Evolutionary conservation across 139 green algal genomes (phyloP).

Genomic region (Nannochloris sp.): DNA sequence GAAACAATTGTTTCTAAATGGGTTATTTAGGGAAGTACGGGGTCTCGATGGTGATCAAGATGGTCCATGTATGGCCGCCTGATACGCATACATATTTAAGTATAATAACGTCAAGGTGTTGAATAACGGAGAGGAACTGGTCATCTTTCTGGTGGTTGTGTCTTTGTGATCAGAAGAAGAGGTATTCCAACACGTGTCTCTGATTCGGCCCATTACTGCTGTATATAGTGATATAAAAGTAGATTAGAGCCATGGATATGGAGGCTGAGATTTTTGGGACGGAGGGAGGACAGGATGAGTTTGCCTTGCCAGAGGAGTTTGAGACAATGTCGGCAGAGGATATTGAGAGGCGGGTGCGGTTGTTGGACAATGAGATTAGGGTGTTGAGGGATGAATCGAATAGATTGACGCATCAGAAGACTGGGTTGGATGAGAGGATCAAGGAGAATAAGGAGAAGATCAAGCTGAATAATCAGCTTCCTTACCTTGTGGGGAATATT

Average conservation of each 20-base stretch:
- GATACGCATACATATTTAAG: too few relatives aligned
- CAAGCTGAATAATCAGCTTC: constrained; percentile 99
- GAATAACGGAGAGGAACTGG: too few relatives aligned
- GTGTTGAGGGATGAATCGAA: constrained; percentile 90
- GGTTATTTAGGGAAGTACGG: too few relatives aligned
- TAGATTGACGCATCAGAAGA: constrained; percentile 76
- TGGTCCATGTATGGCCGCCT: too few relatives aligned
- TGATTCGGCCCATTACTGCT: too few relatives aligned
- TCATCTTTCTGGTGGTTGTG: too few relatives aligned
- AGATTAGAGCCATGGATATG: constrained; percentile 5
- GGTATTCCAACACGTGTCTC: too few relatives aligned
- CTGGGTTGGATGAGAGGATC: constrained; percentile 57
- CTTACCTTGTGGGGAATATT: constrained; percentile 97
- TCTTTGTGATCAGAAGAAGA: too few relatives aligned
- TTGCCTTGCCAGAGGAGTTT: constrained; percentile 78
- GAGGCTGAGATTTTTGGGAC: constrained; percentile 30
- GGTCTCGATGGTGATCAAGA: too few relatives aligned
- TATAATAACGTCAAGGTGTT: too few relatives aligned
- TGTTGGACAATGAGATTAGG: constrained; percentile 97
- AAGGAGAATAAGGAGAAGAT: constrained; percentile 97
- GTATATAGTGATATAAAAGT: too few relatives aligned
- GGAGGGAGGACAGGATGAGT: constrained; percentile 34
- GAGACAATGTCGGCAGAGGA: constrained; percentile 74
- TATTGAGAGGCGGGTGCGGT: constrained; percentile 57
- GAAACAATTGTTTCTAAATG: too few relatives aligned